phyloP scores from a whole-genome alignment of 2,329 filamentous ascomycete species.

The Fusarium mexicanum region DNA sequence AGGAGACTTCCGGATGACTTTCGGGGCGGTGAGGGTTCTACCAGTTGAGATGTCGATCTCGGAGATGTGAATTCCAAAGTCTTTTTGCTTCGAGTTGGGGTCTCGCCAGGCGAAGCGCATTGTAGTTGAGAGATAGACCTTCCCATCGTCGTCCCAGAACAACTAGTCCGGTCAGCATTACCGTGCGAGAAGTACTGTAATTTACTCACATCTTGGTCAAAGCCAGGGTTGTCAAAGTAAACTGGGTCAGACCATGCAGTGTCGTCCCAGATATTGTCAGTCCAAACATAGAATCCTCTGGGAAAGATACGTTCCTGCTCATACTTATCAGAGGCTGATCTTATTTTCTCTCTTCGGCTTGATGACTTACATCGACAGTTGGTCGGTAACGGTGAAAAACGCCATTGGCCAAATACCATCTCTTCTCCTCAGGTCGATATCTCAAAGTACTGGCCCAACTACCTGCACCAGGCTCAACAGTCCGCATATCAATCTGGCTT shows the following conservation, averaged over 20 bases:
- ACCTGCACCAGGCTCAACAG: slow-evolving; percentile 61
- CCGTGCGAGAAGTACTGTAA: accelerated
- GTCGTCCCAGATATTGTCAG: slow-evolving; percentile 62
- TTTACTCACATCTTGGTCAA: slow-evolving; percentile 56
- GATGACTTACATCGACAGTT: slow-evolving; percentile 41
- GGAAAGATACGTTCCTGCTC: slow-evolving; percentile 57
- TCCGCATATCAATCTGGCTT: slow-evolving; percentile 62
- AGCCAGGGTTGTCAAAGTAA: slow-evolving; percentile 63
- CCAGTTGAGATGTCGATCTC: slow-evolving; percentile 56
- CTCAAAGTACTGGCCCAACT: slow-evolving; percentile 60
- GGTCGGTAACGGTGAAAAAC: slow-evolving; percentile 56
- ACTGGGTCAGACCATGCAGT: slow-evolving; percentile 62
- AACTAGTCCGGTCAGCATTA: slow-evolving; percentile 27
- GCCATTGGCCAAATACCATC: slow-evolving; percentile 59
- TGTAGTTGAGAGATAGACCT: slow-evolving; percentile 59
- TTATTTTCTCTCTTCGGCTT: neutral
- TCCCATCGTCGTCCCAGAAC: slow-evolving; percentile 61
- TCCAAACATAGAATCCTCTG: slow-evolving; percentile 64
- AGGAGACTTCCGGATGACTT: slow-evolving; percentile 50
- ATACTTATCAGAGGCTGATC: neutral
- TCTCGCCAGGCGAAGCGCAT: slow-evolving; percentile 50
- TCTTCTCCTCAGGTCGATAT: slow-evolving; percentile 50
- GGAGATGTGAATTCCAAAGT: slow-evolving; percentile 61
- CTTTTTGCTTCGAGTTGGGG: slow-evolving; percentile 54
- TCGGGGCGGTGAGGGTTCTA: slow-evolving; percentile 49